A percentile compares a stretch with the other conserved stretches of the same genome.
phyloP scores from a whole-genome alignment of 371 early-diverging fungal species.

The Mucor circinelloides region DNA sequence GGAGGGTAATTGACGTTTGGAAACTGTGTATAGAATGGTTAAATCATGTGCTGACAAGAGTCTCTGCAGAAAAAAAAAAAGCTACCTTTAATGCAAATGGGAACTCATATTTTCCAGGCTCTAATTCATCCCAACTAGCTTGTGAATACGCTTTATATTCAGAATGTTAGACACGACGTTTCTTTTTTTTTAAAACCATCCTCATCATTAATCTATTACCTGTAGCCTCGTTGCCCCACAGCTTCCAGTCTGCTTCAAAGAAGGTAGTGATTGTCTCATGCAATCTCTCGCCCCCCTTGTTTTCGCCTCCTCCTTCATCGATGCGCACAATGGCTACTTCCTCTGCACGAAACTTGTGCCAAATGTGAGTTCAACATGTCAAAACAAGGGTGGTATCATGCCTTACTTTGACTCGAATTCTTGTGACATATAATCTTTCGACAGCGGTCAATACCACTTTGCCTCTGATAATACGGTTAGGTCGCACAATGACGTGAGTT shows the following conservation, averaged over 20 bases:
- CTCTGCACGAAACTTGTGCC: constrained; percentile 49
- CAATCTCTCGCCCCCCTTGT: constrained; percentile 39
- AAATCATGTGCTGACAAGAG: no score
- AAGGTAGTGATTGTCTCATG: constrained; percentile 50
- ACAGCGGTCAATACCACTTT: not conserved
- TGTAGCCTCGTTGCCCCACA: constrained; percentile 47
- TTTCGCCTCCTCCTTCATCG: constrained; percentile 41
- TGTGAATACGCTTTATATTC: constrained; percentile 36
- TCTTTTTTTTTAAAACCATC: not conserved
- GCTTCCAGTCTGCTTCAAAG: constrained; percentile 50
- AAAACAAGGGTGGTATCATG: not conserved
- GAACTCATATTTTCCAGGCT: constrained; percentile 46
- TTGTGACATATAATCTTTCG: constrained; percentile 43
- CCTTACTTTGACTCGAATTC: constrained; percentile 46
- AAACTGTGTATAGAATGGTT: constrained; percentile 25
- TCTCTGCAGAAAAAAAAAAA: not conserved
- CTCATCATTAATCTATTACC: constrained; percentile 14
- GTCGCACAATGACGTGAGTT: constrained; percentile 43
- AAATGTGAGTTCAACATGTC: not conserved
- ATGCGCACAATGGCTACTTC: constrained; percentile 50
- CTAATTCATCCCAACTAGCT: constrained; percentile 53
- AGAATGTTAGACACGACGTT: not conserved
- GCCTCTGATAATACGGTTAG: constrained; percentile 46
- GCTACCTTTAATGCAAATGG: constrained; percentile 59
- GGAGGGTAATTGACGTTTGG: constrained; percentile 50